Evolutionary conservation across 139 green algal genomes (phyloP), one percentile per base, ranked within the genome.

Genomic region (Coelastrella sp.): DNA sequence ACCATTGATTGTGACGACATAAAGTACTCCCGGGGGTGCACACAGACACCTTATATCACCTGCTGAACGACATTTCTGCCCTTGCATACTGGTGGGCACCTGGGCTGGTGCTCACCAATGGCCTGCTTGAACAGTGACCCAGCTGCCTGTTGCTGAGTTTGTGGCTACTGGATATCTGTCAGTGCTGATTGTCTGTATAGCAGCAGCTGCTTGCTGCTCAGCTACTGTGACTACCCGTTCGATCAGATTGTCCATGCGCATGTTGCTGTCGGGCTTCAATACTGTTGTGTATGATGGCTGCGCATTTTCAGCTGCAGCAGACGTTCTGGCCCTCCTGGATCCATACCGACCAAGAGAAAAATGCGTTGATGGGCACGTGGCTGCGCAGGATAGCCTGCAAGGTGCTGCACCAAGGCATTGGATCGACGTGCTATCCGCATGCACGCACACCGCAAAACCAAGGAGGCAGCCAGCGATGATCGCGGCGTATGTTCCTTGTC

Each of bases 231-330:
- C 49, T 5, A 78, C 82, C 7, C 63, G 24, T 15, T 24, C 17
- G n/a, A 87, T 87, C 5, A 87, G 20, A 12, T 68, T 70, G 20
- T 63, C 27, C 82, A 87, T 87, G 27, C 56, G 25, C 56, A 68
- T 68, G 5, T 25, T 27, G 57, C 79, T 63, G 24, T 56, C 56
- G 15, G 79, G 56, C 9, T n/a, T 56, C 56, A 72, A 11, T n/a
- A 85, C 25, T 14, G 61, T 63, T 49, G 56, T 35, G 56, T 85
- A 19, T 24, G 60, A n/a, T 10, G 78, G 12, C 27, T 83, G 27
- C 35, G 60, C 14, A 24, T 72, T 57, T 85, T 56, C 19, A 24
- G 57, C 78, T 25, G 78, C 78, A 83, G 78, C 78, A 83, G 78
- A 27, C 8, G 78, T 35, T 24, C 27, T 56, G 57, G 78, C 63